These are phyloP conservation scores for Sugiyamaella neomexicana DNA, from an alignment of 1,139 yeast genomes.

Conservation along the genomic window DNA sequence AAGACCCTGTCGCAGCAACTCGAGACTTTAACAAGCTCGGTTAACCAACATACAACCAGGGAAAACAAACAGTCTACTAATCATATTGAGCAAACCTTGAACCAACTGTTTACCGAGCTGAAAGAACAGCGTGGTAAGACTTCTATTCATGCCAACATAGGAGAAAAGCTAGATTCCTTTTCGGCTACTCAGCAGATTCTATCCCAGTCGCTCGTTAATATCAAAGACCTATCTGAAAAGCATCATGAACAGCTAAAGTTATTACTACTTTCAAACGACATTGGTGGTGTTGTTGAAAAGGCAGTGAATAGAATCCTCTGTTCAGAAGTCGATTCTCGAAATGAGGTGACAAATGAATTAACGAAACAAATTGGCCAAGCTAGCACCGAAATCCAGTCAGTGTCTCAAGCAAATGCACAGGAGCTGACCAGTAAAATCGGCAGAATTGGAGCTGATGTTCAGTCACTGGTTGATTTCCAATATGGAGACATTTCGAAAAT, in stretches of 20 bases:
- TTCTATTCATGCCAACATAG: neutral
- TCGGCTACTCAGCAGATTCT: neutral
- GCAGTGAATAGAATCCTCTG: neutral
- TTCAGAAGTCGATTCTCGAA: neutral
- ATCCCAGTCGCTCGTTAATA: neutral
- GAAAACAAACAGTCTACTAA: neutral
- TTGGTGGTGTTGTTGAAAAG: constrained; percentile 11
- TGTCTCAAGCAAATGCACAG: neutral
- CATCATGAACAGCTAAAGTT: neutral
- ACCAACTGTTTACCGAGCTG: neutral
- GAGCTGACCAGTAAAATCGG: constrained; percentile 8
- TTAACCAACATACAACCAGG: neutral
- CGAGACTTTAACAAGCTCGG: neutral
- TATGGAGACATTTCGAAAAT: constrained; percentile 22
- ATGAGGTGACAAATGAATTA: neutral
- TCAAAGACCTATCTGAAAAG: neutral
- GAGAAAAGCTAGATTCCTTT: neutral
- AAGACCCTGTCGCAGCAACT: neutral
- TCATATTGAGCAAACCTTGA: neutral
- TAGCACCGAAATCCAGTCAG: neutral
- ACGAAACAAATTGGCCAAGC: neutral
- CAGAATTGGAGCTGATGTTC: constrained; percentile 28
- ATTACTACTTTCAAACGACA: constrained; percentile 15
- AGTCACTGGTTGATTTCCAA: constrained; percentile 30
- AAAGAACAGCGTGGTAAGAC: neutral